These are phyloP conservation scores for Tolypocladium amazonense DNA, from an alignment of 2,329 filamentous ascomycete species.

Conservation along the genomic window DNA sequence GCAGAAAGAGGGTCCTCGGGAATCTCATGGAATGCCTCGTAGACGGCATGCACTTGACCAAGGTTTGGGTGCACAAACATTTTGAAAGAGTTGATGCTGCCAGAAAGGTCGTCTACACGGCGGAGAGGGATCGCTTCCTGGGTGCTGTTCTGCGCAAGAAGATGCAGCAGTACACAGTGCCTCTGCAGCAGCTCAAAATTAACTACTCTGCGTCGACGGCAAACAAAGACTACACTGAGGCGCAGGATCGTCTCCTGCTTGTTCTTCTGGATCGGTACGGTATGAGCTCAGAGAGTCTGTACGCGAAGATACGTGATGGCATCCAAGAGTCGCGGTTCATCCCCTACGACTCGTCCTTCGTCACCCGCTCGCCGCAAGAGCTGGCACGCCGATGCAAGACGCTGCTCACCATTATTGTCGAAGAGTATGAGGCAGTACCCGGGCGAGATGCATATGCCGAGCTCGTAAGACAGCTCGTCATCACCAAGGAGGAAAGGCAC, in stretches of 20 bases:
- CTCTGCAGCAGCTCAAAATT: conserved; percentile 94
- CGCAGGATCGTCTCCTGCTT: conserved; percentile 90
- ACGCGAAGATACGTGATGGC: conserved; percentile 93
- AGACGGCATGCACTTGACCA: background rate
- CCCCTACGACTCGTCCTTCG: conserved; percentile 98
- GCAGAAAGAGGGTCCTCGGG: background rate
- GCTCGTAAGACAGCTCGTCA: background rate
- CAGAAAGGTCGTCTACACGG: no score
- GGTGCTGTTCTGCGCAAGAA: conserved; percentile 93
- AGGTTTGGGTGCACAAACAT: background rate
- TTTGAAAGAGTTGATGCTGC: background rate
- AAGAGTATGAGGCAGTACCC: conserved; percentile 74
- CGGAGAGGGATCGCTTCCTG: no score
- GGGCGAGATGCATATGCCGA: conserved; percentile 39
- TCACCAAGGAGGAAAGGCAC: background rate
- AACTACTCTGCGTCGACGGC: conserved; percentile 98
- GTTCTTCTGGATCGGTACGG: conserved; percentile 90
- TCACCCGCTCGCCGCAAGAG: conserved; percentile 86
- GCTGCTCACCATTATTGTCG: conserved; percentile 83
- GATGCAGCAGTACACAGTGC: conserved; percentile 93
- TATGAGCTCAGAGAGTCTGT: conserved; percentile 80
- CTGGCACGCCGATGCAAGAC: conserved; percentile 89
- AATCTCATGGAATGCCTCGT: background rate
- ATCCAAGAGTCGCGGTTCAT: conserved; percentile 91
- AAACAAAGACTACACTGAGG: conserved; percentile 99